Conservation (phyloP, 495 filamentous ascomycete genomes). For the Penicillium herquei region DNA sequence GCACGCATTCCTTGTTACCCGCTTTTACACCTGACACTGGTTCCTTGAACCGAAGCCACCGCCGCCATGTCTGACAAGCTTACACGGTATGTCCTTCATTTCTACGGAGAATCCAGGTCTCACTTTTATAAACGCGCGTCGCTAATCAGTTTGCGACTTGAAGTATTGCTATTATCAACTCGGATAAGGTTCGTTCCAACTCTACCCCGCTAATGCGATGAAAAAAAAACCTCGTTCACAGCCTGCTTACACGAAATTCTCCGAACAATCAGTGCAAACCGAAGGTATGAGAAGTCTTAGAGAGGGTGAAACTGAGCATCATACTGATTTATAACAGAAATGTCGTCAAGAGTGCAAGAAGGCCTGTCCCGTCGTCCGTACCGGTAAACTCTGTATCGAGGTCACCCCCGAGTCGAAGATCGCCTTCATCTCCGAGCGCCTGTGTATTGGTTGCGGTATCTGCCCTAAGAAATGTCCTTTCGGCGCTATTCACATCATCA, state of each 20-base stretch:
- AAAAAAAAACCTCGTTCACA: conserved; percentile 15
- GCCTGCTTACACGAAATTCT: conserved; percentile 32
- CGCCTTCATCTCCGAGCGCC: conserved; percentile 93
- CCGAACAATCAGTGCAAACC: conserved; percentile 75
- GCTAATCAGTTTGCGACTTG: conserved; percentile 18
- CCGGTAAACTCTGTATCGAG: conserved; percentile 96
- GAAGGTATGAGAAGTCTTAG: conserved; percentile 59
- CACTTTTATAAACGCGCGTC: not conserved
- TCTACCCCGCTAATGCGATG: conserved; percentile 32
- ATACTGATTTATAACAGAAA: conserved; percentile 53
- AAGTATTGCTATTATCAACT: conserved; percentile 96
- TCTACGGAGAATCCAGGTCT: not conserved
- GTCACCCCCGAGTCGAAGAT: conserved; percentile 87
- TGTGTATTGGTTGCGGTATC: conserved; percentile 98
- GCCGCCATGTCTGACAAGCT: conserved; percentile 78
- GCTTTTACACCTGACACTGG: conserved; percentile 16
- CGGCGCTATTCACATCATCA: conserved; percentile 98
- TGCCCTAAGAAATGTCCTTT: conserved; percentile 99
- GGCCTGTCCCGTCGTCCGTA: conserved; percentile 95
- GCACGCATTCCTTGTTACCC: conserved; percentile 14
- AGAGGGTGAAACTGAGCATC: not conserved
- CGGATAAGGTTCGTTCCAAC: conserved; percentile 75
- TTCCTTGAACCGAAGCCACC: conserved; percentile 24
- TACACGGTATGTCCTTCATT: conserved; percentile 59
- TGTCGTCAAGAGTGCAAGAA: conserved; percentile 99